Evolutionary conservation across 108 stramenopile genomes (phyloP), one percentile per base, ranked within the genome.

Genomic region (Seminavis robusta): DNA sequence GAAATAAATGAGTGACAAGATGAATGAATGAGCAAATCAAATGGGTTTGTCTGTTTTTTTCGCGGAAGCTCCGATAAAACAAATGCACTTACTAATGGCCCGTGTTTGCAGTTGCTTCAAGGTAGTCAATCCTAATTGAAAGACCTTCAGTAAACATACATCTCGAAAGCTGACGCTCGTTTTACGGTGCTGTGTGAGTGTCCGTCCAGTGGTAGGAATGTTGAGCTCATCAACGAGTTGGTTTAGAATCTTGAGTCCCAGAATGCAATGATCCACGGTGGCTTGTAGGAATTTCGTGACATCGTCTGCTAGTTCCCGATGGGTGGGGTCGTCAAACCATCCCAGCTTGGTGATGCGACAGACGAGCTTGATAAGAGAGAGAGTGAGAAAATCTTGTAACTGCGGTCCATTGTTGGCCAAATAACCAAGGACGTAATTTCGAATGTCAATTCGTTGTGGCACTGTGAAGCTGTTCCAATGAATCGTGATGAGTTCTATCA

Each of bases 291-390:
- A 97, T 51, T 95, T 95, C 60, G 86, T 93, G 9, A 97, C 93
- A 47, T 97, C 96, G 44, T 96, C 94, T 5, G 94, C 87, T 39
- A 98, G 59, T 56, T 97, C 95, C 38, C 98, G 69, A 68, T 95
- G 94, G 10, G 83, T 76, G 27, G 71, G 51, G 65, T 97, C 96
- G 57, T 97, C 95, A 59, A 97, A 97, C 98, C 98, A 98, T 2
- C 95, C 96, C 30, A 97, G 68, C 74, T 98, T 98, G 61, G 96
- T 98, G 59, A 97, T 96, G 48, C 98, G 90, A 67, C 96, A 95
- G 13, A 95, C 90, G 23, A 98, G 75, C 68, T 96, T 90, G 62
- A 97, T 88, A 47, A 98, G 81, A 37, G 67, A 53, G 7, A 79
- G 79, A 32, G 74, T 67, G 25, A 98, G 94, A 60, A 94, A 98